Base-by-base conservation (phyloP, 305 asterid genomes). In the Solanum hybrid region DNA sequence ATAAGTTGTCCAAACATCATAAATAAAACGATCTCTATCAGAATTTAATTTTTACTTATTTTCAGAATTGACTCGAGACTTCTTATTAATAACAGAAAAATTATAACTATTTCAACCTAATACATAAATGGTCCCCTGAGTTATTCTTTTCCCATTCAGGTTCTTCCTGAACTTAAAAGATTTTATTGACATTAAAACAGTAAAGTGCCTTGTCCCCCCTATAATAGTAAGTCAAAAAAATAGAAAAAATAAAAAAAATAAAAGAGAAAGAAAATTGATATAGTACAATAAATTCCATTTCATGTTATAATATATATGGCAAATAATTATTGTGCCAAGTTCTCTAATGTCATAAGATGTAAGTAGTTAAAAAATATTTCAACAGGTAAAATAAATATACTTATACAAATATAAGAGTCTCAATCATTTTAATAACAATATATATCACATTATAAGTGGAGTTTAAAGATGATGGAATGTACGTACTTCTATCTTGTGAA, bases 171-270 rank as follows among this genome's bases (percentile, higher is more conserved):
- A 12, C 22, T 37, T 5, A 37, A 24, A 38, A 79, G 32, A 38
- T n/a, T 37, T 37, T 79, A 37, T 79, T 35, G n/a, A 36, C 89
- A 91, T 90, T 91, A 79, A 87, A 88, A 90, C 91, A 73, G 90
- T 51, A 89, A 85, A 37, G 86, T 79, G 22, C 86, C n/a, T 79
- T 79, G 56, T 36, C 34, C 60, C 85, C 32, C 64, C 19, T 6
- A 37, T 37, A 79, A 37, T 38, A 37, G 86, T 37, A 79, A 37
- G 86, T 34, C 22, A 37, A 79, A 38, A n/a, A 19, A 77, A 22
- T n/a, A 10, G 5, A n/a, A 37, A n/a, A 22, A 10, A 31, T 2
- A 77, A 77, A 10, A 4, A 34, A 19, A 2, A 35, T 10, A 40
- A 78, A 19, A 35, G 31, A 78, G 64, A 79, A n/a, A 36, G 34